Evolutionary conservation across 257 asterid genomes (phyloP), one percentile per base, ranked within the genome.

Genomic region (Coffea eugenioides): DNA sequence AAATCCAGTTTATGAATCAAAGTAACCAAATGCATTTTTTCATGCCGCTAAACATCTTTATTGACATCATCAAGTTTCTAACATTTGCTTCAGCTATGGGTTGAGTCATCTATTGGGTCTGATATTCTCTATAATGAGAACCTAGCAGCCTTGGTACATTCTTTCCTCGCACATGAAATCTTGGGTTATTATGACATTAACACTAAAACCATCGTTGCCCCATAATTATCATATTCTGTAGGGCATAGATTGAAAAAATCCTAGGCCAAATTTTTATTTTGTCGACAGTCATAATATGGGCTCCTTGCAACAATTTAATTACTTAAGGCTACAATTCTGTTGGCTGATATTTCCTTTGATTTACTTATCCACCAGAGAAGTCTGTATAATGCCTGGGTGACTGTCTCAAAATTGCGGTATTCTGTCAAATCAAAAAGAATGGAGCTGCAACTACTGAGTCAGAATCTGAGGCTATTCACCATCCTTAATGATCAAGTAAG

Each of bases 311-410:
- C 70, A 49, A 48, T 66, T 80, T 65, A 13, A 25, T n/a, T 23
- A 13, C 41, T 72, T 5, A 21, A 34, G 8, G 27, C 49, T 39
- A 64, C 27, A 34, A 36, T 15, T 81, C 31, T 82, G 74, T 13
- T 48, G 23, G 31, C 34, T 74, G 59, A 25, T 74, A 16, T 76
- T 61, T 59, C 15, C 65, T 9, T 27, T 56, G 56, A 23, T 80
- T 79, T 77, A 65, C 69, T 66, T 74, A 8, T 88, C 80, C 69
- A 76, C 77, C 95, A 94, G 98, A 89, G 90, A 86, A 90, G 85
- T 86, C 85, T 92, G 43, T 94, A 91, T 56, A 89, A 87, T 85
- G 95, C 96, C 73, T 91, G 94, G 95, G 84, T 88, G 88, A 80
- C 91, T 79, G 86, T 86, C 72, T 85, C 92, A 51, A 92, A 89